Conservation (phyloP, 352 stramenopile species). For the Globisporangium spinosum region DNA sequence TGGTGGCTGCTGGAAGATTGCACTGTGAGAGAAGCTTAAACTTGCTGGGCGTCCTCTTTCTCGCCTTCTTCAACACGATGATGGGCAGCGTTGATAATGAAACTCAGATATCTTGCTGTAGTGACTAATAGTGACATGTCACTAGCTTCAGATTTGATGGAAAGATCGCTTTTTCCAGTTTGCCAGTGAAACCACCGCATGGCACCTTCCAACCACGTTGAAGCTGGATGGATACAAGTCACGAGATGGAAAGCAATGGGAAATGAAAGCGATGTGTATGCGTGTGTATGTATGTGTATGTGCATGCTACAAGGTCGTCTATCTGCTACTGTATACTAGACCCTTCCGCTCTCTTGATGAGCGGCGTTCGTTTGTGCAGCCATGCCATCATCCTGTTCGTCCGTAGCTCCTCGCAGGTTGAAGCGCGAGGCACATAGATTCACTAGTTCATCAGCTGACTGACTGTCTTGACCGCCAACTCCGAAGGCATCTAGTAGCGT, state of each 20-base stretch:
- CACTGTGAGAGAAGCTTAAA: conserved; percentile 1
- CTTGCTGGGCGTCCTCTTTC: no score
- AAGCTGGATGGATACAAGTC: not conserved
- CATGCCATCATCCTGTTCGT: not conserved
- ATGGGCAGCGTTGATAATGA: not conserved
- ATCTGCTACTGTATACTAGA: not conserved
- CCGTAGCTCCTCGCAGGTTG: not conserved
- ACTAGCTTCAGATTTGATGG: not conserved
- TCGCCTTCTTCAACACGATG: not conserved
- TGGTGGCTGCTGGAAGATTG: conserved; percentile 12
- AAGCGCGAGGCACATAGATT: not conserved
- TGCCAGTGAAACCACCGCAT: not conserved
- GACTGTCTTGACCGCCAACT: not conserved
- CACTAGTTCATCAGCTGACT: not conserved
- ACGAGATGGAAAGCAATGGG: not conserved
- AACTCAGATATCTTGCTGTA: not conserved
- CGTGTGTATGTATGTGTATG: not conserved
- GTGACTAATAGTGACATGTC: not conserved
- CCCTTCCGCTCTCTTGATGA: not conserved
- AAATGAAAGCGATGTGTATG: not conserved
- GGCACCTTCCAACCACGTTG: not conserved
- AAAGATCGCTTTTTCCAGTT: not conserved
- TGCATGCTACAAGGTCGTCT: conserved; percentile 1
- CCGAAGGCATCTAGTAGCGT: not conserved
- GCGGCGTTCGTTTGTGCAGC: not conserved